Percentiles rank a stretch among this genome's conserved stretches.
Conservation (phyloP, 176 grass and related monocot species). For the Hsuehochloa calcarea region DNA sequence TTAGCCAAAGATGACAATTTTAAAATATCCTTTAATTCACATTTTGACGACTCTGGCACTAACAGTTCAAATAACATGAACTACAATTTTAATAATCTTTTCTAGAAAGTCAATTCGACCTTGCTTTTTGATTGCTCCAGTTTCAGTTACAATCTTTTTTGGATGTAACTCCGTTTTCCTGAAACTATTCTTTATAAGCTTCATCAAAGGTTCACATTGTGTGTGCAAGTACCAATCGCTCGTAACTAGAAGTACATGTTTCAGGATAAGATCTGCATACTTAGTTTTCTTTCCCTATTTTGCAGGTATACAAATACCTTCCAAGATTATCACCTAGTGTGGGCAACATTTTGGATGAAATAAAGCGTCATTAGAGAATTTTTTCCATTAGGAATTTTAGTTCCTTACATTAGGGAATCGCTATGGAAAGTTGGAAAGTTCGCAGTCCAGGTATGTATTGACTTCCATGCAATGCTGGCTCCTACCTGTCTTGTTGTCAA, state of each 20-base stretch:
- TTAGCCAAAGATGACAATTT: neutral
- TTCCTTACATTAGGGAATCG: slow-evolving; percentile 8
- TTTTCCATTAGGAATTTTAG: slow-evolving; percentile 20
- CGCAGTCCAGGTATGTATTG: slow-evolving; percentile 21
- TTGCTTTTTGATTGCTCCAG: neutral
- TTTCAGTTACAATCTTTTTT: slow-evolving; percentile 7
- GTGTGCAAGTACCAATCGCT: neutral
- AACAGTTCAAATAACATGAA: neutral
- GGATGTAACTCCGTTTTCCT: slow-evolving; percentile 11
- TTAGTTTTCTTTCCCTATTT: slow-evolving; percentile 32
- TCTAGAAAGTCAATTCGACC: neutral
- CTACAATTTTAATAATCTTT: neutral
- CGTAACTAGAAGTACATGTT: neutral
- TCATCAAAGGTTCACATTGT: no score
- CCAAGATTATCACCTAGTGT: slow-evolving; percentile 89
- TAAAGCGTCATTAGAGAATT: slow-evolving; percentile 66
- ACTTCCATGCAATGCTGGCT: neutral
- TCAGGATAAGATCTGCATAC: neutral
- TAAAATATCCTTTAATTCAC: neutral
- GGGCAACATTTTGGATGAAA: slow-evolving; percentile 66
- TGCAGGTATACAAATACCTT: slow-evolving; percentile 92
- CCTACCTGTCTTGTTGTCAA: neutral
- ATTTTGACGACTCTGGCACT: neutral
- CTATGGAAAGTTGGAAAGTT: slow-evolving; percentile 23
- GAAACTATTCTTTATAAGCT: no score